Evolutionary conservation across 306 rosid genomes (phyloP).

Genomic region (Rosa persica): DNA sequence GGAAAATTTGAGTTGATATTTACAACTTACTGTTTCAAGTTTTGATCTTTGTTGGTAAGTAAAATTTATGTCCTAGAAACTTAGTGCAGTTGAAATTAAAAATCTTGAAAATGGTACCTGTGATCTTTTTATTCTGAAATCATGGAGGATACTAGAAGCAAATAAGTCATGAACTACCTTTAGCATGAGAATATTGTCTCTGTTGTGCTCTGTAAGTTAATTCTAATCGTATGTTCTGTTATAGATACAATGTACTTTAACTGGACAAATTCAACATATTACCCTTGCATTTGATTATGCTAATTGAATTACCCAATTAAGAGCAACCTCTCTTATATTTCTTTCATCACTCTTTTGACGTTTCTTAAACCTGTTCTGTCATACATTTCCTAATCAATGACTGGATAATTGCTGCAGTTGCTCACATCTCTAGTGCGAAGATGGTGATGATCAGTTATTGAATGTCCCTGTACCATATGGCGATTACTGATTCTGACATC

Average conservation of each 20-base stretch:
- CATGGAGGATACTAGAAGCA: neutral
- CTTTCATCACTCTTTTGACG: neutral
- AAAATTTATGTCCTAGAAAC: neutral
- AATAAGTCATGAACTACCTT: neutral
- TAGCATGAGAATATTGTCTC: neutral
- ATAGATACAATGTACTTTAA: neutral
- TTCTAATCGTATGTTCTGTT: too few species aligned
- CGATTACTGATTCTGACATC: slow-evolving; percentile 3
- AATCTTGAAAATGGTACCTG: neutral
- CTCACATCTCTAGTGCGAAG: slow-evolving; percentile 83
- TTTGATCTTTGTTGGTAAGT: neutral
- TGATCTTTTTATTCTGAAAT: neutral
- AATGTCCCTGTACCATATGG: neutral
- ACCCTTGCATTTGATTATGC: neutral
- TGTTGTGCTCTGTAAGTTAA: neutral
- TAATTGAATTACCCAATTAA: neutral
- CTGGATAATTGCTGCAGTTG: slow-evolving; percentile 58
- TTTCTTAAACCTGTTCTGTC: neutral
- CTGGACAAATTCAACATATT: neutral
- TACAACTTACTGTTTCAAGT: neutral
- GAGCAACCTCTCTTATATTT: neutral
- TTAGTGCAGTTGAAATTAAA: neutral
- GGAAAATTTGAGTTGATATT: neutral
- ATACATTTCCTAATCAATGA: slow-evolving; percentile 20
- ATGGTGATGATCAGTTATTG: slow-evolving; percentile 50